These are phyloP conservation scores for Verticillium nonalfalfae DNA, from an alignment of 2,329 filamentous ascomycete species.

Conservation along the genomic window DNA sequence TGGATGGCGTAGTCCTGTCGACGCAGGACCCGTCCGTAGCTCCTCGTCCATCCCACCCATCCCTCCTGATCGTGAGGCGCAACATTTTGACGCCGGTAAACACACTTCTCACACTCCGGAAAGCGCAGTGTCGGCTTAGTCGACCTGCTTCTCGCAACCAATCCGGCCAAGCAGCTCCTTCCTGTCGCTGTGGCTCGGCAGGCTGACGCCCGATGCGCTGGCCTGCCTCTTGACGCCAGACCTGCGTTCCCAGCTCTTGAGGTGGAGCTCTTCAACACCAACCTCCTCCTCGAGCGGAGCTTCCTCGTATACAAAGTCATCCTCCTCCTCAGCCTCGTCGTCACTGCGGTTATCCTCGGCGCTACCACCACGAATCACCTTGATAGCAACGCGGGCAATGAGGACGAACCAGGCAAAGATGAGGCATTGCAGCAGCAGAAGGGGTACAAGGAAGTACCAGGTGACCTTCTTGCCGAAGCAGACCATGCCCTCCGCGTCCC, in stretches of 20 bases:
- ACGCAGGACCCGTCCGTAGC: neutral
- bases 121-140: conserved; percentile 21
- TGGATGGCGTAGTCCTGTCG: neutral
- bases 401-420: conserved; percentile 85
- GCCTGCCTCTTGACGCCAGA: conserved; percentile 47
- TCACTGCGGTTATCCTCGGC: conserved; percentile 88
- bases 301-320: conserved; percentile 49
- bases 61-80: neutral
- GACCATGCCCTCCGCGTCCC: conserved; percentile 62
- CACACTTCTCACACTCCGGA: neutral
- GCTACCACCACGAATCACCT: conserved; percentile 67
- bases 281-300: conserved; percentile 66
- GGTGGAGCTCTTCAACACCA: conserved; percentile 63
- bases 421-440: conserved; percentile 73
- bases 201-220: conserved; percentile 52
- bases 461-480: conserved; percentile 74
- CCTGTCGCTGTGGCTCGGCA: conserved; percentile 65
- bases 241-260: conserved; percentile 57
- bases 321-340: conserved; percentile 64
- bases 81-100: neutral
- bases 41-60: neutral
- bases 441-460: conserved; percentile 68
- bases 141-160: conserved; percentile 72
- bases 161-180: conserved; percentile 79
- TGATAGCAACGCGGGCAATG: conserved; percentile 77